Base-by-base conservation (phyloP, 2,329 filamentous ascomycete genomes). In the Aspergillus tubingensis region DNA sequence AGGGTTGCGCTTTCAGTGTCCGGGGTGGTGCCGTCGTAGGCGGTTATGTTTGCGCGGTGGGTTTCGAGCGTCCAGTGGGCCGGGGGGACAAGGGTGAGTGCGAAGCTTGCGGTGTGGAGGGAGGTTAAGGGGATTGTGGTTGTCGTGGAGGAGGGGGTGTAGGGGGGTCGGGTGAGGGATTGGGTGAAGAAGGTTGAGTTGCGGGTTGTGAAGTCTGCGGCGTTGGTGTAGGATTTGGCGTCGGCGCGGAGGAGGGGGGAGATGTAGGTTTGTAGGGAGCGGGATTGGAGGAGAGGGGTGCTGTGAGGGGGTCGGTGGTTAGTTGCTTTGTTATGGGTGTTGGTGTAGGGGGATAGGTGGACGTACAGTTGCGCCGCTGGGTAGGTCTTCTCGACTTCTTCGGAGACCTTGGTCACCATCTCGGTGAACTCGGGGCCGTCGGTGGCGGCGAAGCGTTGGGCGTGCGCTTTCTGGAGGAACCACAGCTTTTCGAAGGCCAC, bases 401-500 rank as follows among this genome's bases (percentile, higher is more conserved):
- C 59, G 39, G 65, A 68, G n/a, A 79, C 67, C 49, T 67, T 70
- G 57, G 73, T 66, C 41, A 80, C 74, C 70, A 82, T 75, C 38
- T 76, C 67, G 13, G 79, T 67, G 56, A 78, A 76, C 23, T 72
- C 66, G 6, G 75, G 68, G 44, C 83, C 82, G 63, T 80, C 79
- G 21, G 71, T 72, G 47, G 79, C 68, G 39, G 81, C 80, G 54
- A 79, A 80, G 5, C 77, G 76, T 41, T 80, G 76, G n/a, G 83
- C 83, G 71, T 94, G 91, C 50, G 85, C 83, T 67, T 85, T 86
- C 70, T 97, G 91, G 52, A 98, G 84, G 74, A 88, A 91, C 68
- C 86, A 84, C 15, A 98, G 83, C 72, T 98, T 99, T 52, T 88
- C 86, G 54, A 88, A 85, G 19, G 90, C 87, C 17, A 97, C 91